Evolutionary conservation across 192 early-diverging fungal genomes (phyloP), one percentile per base, ranked within the genome.

Genomic region (Backusella circina): DNA sequence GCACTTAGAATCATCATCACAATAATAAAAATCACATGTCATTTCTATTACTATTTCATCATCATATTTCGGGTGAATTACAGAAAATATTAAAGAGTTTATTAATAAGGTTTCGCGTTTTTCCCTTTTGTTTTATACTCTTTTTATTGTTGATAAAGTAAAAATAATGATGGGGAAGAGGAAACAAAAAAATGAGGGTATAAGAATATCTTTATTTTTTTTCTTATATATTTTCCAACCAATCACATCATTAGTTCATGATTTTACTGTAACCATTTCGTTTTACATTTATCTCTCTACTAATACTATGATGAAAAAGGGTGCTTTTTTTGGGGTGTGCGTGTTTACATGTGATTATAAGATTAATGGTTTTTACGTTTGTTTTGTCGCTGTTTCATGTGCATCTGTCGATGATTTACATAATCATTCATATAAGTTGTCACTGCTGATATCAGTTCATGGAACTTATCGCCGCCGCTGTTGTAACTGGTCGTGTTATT

Each of bases 401-500:
- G 69, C 37, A 44, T 28, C 47, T 70, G 32, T 21, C 67, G 67
- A 23, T 68, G 67, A 68, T 68, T 33, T 30, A 74, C 73, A 66
- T 74, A 74, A 5, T 74, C 73, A 44, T 74, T 74, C 61, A 74
- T 41, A 44, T 66, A 74, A 38, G 33, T 61, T 0, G 73, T 74
- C 13, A 64, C 64, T 18, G 73, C 73, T 30, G 61, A 74, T 38
- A 74, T 41, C 23, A 77, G 35, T 31, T 77, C 70, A 65, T 72
- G 76, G 64, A 71, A 72, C 6, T 70, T 50, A 51, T 72, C 70
- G 16, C 71, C 70, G 26, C 65, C 73, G 47, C 23, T 26, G n/a
- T 28, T 61, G 3, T 61, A 61, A n/a, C 54, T 61, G 2, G 21
- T 5, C 3, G 32, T 31, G 21, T n/a, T 44, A 3, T 71, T 65